Base-by-base conservation (phyloP, 805 yeast species). In the Metschnikowia amazonensis region DNA sequence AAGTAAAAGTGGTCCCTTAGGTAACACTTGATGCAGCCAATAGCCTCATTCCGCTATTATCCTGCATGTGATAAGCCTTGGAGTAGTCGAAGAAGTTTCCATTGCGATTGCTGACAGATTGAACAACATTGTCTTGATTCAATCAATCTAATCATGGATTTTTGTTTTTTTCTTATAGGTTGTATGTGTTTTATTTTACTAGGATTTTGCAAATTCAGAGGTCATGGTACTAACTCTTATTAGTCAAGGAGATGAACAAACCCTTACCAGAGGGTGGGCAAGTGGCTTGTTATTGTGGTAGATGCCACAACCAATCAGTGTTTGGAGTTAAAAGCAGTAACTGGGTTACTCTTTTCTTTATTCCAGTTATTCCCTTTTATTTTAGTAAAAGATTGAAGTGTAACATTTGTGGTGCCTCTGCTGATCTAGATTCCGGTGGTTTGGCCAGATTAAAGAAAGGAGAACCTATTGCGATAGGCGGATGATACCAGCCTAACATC, bases 301-400 rank as follows among this genome's bases (percentile, higher is more conserved):
- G 77, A 48, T 81, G 86, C 51, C 82, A 79, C 54, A 81, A 81
- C 57, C 67, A 69, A 46, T 66, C 78, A 23, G 85, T 79, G 3
- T 60, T 64, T 43, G 79, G 83, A 0, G 65, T 78, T 8, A 73
- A 79, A 49, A 66, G 80, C 37, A 74, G 72, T 51, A 77, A 79
- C 53, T 76, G 79, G 57, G 68, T 81, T 20, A 47, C 60, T 2
- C 37, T 56, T 10, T 57, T 58, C 39, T 51, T 53, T 42, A 36
- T 48, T 33, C 50, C 62, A 3, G 51, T 48, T 9, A 46, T 55
- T 6, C 55, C 58, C 10, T 52, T 50, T 37, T 36, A 48, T 31
- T 54, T 54, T 31, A 27, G 29, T 39, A 52, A 50, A 21, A 46
- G 51, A 17, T 41, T 50, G 41, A 43, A 42, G 32, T 52, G 55